These are phyloP conservation scores for Tolypocladium nubicola DNA, from an alignment of 2,329 filamentous ascomycete species.

Conservation along the genomic window DNA sequence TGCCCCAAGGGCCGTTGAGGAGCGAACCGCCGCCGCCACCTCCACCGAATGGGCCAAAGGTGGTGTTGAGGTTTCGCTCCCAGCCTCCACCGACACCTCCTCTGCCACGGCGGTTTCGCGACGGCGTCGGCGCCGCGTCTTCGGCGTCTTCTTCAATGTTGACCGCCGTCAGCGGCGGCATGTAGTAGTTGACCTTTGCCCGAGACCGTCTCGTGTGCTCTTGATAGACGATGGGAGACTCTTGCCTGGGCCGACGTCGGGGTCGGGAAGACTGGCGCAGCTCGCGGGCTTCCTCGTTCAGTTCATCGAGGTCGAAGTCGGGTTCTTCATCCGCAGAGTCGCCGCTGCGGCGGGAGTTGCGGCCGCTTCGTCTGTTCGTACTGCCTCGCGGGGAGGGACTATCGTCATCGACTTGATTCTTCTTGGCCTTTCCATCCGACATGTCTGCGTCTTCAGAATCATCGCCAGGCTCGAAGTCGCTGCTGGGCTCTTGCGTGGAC, in stretches of 20 bases:
- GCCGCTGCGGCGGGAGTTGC: constrained; percentile 34
- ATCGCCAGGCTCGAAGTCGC: constrained; percentile 50
- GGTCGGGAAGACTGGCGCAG: constrained; percentile 43
- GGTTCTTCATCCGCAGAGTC: constrained; percentile 48
- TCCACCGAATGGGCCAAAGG: constrained; percentile 86
- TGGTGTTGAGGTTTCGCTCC: constrained; percentile 80
- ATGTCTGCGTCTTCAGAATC: constrained; percentile 45
- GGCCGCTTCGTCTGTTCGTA: constrained; percentile 26
- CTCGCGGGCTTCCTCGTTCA: constrained; percentile 56
- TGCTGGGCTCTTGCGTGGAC: constrained; percentile 42
- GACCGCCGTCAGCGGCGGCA: constrained; percentile 54
- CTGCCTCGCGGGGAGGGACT: constrained; percentile 41
- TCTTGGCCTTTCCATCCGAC: constrained; percentile 28
- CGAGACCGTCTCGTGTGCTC: constrained; percentile 41
- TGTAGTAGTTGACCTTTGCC: constrained; percentile 69
- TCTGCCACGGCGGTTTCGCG: constrained; percentile 55
- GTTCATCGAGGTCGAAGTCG: constrained; percentile 51
- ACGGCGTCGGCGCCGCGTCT: constrained; percentile 56
- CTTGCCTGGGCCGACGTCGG: constrained; percentile 38
- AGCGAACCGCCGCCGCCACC: constrained; percentile 63
- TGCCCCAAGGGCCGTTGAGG: constrained; percentile 64
- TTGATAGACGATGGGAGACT: constrained; percentile 49
- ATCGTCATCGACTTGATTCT: constrained; percentile 32
- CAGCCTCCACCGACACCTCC: constrained; percentile 48
- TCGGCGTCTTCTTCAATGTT: constrained; percentile 65